A percentile compares a stretch with the other conserved stretches of the same genome.
phyloP scores from a whole-genome alignment of 164 flowering plant species.

The Aristolochia californica region DNA sequence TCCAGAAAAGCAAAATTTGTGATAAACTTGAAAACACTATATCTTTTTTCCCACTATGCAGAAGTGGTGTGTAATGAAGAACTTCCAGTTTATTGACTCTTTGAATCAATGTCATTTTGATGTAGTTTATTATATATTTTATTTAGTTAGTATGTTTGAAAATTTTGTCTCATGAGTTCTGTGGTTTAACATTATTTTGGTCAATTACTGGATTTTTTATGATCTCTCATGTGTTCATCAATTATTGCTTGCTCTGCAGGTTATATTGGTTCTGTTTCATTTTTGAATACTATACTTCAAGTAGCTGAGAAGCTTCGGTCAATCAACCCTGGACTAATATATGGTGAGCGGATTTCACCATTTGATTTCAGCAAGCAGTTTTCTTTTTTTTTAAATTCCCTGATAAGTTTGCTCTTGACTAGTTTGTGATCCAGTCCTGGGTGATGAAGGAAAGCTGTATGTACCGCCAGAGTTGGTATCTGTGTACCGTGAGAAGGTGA shows the following conservation, averaged over 20 bases:
- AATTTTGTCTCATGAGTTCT: too few relatives aligned
- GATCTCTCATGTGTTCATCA: too few relatives aligned
- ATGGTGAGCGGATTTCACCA: constrained; percentile 42
- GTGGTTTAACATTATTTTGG: too few relatives aligned
- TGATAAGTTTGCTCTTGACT: constrained; percentile 13
- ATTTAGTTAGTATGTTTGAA: too few relatives aligned
- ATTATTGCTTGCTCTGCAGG: constrained; percentile 34
- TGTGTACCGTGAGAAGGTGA: constrained; percentile 76
- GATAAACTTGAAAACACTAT: too few relatives aligned
- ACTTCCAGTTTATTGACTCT: too few relatives aligned
- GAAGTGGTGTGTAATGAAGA: too few relatives aligned
- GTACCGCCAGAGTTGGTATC: constrained; percentile 78
- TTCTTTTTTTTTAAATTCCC: not conserved
- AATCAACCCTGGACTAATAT: constrained; percentile 70
- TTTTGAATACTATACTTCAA: constrained; percentile 64
- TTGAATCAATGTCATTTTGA: too few relatives aligned
- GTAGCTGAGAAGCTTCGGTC: constrained; percentile 78
- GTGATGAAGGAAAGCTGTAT: constrained; percentile 99
- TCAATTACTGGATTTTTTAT: too few relatives aligned
- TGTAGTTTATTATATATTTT: too few relatives aligned
- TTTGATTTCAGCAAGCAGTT: not conserved
- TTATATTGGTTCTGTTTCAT: constrained; percentile 95
- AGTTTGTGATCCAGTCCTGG: constrained; percentile 99
- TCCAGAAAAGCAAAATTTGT: too few relatives aligned
- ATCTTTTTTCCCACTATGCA: too few relatives aligned